Percentiles rank a stretch among this genome's conserved stretches.
Conservation (phyloP, 1,284 basidiomycete species). For the Malassezia globosa region DNA sequence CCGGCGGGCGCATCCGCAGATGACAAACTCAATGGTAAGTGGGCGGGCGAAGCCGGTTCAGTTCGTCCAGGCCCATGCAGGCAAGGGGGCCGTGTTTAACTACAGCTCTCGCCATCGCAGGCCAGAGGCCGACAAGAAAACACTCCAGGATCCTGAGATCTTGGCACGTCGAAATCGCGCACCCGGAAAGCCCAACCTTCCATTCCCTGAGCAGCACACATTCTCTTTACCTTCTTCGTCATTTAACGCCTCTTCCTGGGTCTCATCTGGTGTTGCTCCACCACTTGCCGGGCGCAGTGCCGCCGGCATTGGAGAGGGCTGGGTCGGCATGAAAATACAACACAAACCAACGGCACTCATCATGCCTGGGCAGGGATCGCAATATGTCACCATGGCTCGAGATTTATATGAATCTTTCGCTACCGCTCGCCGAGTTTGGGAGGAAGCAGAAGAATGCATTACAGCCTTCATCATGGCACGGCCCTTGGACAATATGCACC, state of each 20-base stretch:
- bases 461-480: conserved; percentile 24
- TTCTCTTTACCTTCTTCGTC: conserved; percentile 41
- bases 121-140: not conserved
- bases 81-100: conserved; percentile 34
- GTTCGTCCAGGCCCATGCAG: conserved; percentile 28
- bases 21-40: conserved; percentile 10
- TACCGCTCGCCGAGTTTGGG: conserved; percentile 37
- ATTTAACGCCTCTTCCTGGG: conserved; percentile 38
- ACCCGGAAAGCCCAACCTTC: conserved; percentile 11
- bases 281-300: conserved; percentile 23
- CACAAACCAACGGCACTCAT: conserved; percentile 38
- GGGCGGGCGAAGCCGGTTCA: conserved; percentile 5
- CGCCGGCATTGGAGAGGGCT: conserved; percentile 22
- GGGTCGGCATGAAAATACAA: conserved; percentile 22
- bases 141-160: not conserved
- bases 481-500: conserved; percentile 20
- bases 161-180: not conserved
- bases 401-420: conserved; percentile 38
- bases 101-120: conserved; percentile 18
- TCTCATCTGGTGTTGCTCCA: conserved; percentile 26
- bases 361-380: conserved; percentile 41
- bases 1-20: not conserved
- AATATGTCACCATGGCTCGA: conserved; percentile 44
- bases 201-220: conserved; percentile 39
- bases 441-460: conserved; percentile 38